phyloP scores from a whole-genome alignment of 208 protist genomes.

The Kentomonas sorsogonicus region DNA sequence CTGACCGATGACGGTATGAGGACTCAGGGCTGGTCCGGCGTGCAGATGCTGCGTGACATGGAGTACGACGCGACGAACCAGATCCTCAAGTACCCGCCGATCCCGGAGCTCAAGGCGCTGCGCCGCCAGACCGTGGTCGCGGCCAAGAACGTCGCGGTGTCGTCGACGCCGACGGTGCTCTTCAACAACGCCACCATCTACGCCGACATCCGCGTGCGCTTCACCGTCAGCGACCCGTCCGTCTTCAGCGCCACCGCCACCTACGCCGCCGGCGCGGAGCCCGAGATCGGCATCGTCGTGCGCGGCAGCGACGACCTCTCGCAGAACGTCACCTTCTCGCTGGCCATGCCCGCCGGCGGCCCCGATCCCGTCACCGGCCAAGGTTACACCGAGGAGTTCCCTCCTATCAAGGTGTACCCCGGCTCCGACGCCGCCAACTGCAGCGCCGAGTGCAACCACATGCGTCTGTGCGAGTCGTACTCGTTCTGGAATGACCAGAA shows the following conservation, averaged over 20 bases:
- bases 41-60: constrained; percentile 34
- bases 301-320: constrained; percentile 17
- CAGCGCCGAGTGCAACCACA: constrained; percentile 22
- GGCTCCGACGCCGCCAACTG: constrained; percentile 15
- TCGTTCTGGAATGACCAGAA: constrained; percentile 12
- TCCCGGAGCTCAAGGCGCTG: constrained; percentile 28
- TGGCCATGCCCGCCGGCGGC: constrained; percentile 29
- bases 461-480: constrained; percentile 33
- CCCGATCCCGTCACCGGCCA: too few relatives aligned
- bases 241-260: constrained; percentile 16
- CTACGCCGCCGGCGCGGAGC: constrained; percentile 19
- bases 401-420: constrained; percentile 17
- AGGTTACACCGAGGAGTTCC: constrained; percentile 9
- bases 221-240: constrained; percentile 18
- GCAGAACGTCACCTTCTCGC: constrained; percentile 22
- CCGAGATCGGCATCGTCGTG: constrained; percentile 32
- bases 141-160: not conserved
- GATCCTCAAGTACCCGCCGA: constrained; percentile 32
- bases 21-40: constrained; percentile 37
- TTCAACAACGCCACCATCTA: constrained; percentile 20
- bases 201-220: constrained; percentile 38
- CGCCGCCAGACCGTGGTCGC: constrained; percentile 17
- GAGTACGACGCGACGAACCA: constrained; percentile 34
- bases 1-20: constrained; percentile 26
- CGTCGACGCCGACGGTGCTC: constrained; percentile 4